A percentile compares a stretch with the other conserved stretches of the same genome.
These are phyloP conservation scores for Nannochloropsis oceanica DNA, from an alignment of 108 stramenopile species.

Conservation along the genomic window DNA sequence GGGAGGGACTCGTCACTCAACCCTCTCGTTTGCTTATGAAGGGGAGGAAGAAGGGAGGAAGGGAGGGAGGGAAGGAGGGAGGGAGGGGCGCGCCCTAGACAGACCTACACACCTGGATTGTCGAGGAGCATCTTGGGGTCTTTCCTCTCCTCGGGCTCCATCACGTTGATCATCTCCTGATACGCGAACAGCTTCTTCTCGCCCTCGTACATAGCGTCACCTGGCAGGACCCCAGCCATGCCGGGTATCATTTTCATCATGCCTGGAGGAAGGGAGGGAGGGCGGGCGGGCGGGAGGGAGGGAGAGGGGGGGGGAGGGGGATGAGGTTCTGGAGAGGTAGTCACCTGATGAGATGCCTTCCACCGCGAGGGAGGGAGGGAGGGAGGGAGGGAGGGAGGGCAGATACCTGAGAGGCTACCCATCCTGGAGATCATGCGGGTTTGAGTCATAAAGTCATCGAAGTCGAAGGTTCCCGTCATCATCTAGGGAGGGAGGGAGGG, in stretches of 20 bases:
- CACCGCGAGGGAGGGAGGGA: not conserved
- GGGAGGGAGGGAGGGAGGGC: not conserved
- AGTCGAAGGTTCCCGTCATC: constrained; percentile 68
- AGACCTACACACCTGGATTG: constrained; percentile 51
- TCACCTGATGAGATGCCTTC: constrained; percentile 12
- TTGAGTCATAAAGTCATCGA: constrained; percentile 80
- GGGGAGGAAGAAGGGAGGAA: not conserved
- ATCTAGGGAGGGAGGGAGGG: no score
- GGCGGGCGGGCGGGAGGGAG: not conserved
- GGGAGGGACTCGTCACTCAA: no score
- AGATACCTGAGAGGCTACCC: constrained; percentile 40
- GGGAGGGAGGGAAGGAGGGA: not conserved
- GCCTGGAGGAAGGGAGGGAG: constrained; percentile 5
- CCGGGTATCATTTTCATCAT: constrained; percentile 90
- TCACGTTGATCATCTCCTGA: constrained; percentile 70
- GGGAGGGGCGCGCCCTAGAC: constrained; percentile 45
- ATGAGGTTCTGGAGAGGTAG: no score
- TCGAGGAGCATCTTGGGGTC: constrained; percentile 68
- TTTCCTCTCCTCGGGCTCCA: constrained; percentile 71
- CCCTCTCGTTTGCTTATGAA: no score
- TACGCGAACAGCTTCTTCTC: constrained; percentile 41
- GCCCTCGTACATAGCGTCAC: constrained; percentile 47
- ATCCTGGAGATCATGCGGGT: constrained; percentile 61
- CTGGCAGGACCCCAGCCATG: constrained; percentile 56
- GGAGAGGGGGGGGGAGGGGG: not conserved